Evolutionary conservation across 2,329 filamentous ascomycete species (phyloP), one percentile per base, ranked within the genome.

Genomic region (Zymoseptoria passerinii): DNA sequence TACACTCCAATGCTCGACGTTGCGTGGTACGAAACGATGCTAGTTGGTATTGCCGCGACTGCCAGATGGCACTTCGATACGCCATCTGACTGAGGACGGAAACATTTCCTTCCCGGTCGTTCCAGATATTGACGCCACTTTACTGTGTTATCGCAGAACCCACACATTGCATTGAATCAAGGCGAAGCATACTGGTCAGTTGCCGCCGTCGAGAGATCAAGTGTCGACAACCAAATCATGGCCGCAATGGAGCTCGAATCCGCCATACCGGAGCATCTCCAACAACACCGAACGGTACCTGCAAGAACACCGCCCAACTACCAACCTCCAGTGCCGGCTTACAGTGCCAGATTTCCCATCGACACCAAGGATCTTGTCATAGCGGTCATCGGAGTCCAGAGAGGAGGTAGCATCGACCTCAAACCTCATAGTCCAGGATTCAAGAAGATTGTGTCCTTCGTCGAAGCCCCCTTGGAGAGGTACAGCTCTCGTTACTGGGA

Each of bases 311-410:
- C 69, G 3, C 28, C 62, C 1, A 61, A 68, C 27, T 70, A 70
- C 53, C 55, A 63, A 6, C 70, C 70, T 7, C 70, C 69, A 0
- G 72, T 70, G 51, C 69, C 69, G 7, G 65, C 63, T 50, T 73
- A 72, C 54, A 65, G 61, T 44, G 67, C 73, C 8, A 67, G 72
- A 23, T 75, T 75, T 58, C 66, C 70, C 2, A 59, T 59, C 3
- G 61, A 64, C 6, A 68, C 68, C 50, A 64, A 71, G 29, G 64
- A 67, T 48, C 65, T 73, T 7, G 71, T 71, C 13, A 71, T 74
- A 63, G 72, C 70, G 4, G 67, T 71, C 16, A 67, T 74, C 35
- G 72, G 73, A 23, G 70, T 66, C 4, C 72, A 74, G 53, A 18
- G 23, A 28, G 23, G 50, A 29, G 50, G 50, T 13, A 28, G 23